Evolutionary conservation across 2,329 filamentous ascomycete genomes (phyloP), one percentile per base, ranked within the genome.

Genomic region (Diaporthe longicolla): DNA sequence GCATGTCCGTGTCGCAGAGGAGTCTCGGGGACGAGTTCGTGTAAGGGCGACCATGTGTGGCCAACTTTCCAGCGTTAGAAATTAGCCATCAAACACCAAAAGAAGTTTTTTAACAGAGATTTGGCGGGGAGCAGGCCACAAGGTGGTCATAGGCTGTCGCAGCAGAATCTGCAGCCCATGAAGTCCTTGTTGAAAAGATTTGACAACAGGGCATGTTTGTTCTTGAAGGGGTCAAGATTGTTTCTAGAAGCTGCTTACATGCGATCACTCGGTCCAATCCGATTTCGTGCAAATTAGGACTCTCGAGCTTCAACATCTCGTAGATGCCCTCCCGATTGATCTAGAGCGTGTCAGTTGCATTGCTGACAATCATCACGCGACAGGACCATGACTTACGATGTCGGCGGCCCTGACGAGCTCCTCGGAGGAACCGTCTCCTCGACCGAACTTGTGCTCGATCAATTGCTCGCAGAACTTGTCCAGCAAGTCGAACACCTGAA

Each of bases 251-350:
- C n/a, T n/a, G n/a, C n/a, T n/a, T n/a, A n/a, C 7, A 94, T 1
- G 92, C 92, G 80, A 94, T 94, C 21, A 94, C 91, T 77, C 92
- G 85, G 81, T 94, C 92, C 11, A 94, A 85, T 72, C 91, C 91
- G 71, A 93, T 92, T 84, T 94, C 92, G 79, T 94, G 92, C 10
- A 94, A 83, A 78, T 94, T 94, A 0, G 92, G 92, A 1, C 91
- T 91, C 84, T 94, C 92, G 1, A 94, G 86, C 84, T 92, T 92
- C 77, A 94, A 80, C 92, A 94, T 94, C 84, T 93, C 91, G 77
- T 90, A 87, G 54, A 94, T 94, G 29, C 90, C 91, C 45, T 90
- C 89, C n/a, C 88, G 85, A 81, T 93, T 93, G 80, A 94, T 93
- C 80, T 87, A 4, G 26, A 13, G 0, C 3, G 4, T 84, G 79